Base-by-base conservation (phyloP, 306 rosid species). In the Fragaria nilgerrensis region DNA sequence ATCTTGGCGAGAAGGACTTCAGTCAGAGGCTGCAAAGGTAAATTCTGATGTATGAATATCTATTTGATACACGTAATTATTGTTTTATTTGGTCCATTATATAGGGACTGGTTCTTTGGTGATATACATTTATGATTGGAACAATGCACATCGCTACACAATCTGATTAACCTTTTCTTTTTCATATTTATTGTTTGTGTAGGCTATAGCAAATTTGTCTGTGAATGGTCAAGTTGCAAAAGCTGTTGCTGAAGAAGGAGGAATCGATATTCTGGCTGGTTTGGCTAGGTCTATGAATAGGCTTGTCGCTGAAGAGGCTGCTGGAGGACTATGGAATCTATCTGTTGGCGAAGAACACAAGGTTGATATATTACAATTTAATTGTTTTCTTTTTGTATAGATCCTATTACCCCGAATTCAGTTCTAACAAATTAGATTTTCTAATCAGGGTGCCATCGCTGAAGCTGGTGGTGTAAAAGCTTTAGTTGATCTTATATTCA, bases 301-400 rank as follows among this genome's bases (percentile, higher is more conserved):
- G 82, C 86, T 96, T 67, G 99, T 96, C 59, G 99, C 97, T 27
- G 99, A 96, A 88, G 99, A 96, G 84, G 99, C 99, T 86, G 99
- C 99, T 79, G 99, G 99, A 72, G 98, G 99, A 75, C 80, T 96
- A 74, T 96, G 99, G 99, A 96, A 96, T 84, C 99, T 96, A 74
- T 96, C 99, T 70, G 99, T 96, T 80, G 99, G 99, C 71, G 99
- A 96, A 81, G 99, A 96, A 78, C 99, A 96, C 83, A 96, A 96
- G 92, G 99, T 96, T 80, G 78, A 73, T 73, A 59, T 75, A 72
- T 43, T 82, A 78, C 72, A 56, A 47, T 81, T 58, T 49, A 29
- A 23, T 55, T 48, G 61, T 73, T 68, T 72, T 73, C 62, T 72
- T 5, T 5, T 68, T 71, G 12, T 14, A 5, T 50, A 76, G 48